Evolutionary conservation across 129 eudicot species (phyloP).

Genomic region (Centrapalus pauciflorus): DNA sequence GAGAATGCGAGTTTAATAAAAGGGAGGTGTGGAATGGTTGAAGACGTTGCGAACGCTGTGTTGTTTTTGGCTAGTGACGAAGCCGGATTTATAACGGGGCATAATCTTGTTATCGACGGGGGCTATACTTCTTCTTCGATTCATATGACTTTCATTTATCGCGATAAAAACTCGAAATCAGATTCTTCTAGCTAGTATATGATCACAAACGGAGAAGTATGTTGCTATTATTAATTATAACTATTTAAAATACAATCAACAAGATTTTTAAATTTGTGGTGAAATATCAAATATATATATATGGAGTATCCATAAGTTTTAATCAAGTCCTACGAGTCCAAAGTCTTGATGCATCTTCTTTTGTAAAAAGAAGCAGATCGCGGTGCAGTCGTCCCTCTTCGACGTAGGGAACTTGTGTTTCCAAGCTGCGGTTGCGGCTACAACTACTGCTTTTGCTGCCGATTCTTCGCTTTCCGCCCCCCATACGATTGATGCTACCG

Average conservation of each 20-base stretch:
- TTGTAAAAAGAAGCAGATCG: slow-evolving; percentile 59
- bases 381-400: slow-evolving; percentile 81
- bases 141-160: slow-evolving; percentile 53
- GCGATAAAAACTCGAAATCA: slow-evolving; percentile 13
- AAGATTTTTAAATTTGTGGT: too few relatives aligned
- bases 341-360: slow-evolving; percentile 15
- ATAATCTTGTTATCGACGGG: slow-evolving; percentile 84
- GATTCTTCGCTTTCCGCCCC: slow-evolving; percentile 49
- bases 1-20: slow-evolving; percentile 51
- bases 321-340: slow-evolving; percentile 18
- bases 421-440: slow-evolving; percentile 64
- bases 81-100: slow-evolving; percentile 73
- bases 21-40: slow-evolving; percentile 61
- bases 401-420: slow-evolving; percentile 59
- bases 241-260: background rate
- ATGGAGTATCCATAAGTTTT: background rate
- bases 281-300: background rate
- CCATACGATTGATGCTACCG: slow-evolving; percentile 52
- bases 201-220: background rate
- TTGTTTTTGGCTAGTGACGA: slow-evolving; percentile 74
- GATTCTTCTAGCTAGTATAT: slow-evolving; percentile 7
- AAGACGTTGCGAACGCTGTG: slow-evolving; percentile 68
- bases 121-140: slow-evolving; percentile 57
- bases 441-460: slow-evolving; percentile 74
- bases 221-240: background rate